phyloP scores from a whole-genome alignment of 495 filamentous ascomycete species.

The Hypoxylon subgilvum region DNA sequence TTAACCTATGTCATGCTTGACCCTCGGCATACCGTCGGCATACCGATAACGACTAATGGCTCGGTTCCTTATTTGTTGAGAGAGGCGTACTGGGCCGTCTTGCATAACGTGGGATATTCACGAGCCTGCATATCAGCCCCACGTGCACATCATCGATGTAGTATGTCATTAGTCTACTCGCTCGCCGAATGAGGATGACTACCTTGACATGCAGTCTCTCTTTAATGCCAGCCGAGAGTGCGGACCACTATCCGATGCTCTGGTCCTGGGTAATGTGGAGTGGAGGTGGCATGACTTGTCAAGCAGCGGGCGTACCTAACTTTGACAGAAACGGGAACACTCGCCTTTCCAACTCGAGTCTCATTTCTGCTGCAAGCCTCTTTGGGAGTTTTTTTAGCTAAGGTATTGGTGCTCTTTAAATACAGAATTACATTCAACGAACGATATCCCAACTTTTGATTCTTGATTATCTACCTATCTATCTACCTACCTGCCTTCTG shows the following conservation, averaged over 20 bases:
- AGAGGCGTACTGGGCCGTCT: background rate
- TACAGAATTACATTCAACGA: too few species aligned
- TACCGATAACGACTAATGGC: background rate
- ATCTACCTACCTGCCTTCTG: too few species aligned
- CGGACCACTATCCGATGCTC: background rate
- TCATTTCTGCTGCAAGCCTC: background rate
- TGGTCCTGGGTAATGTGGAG: background rate
- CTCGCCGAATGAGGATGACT: background rate
- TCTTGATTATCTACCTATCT: too few species aligned
- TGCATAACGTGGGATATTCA: background rate
- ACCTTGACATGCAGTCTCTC: background rate
- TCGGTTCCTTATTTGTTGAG: background rate
- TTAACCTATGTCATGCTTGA: background rate
- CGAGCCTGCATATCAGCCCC: background rate
- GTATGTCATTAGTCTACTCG: background rate
- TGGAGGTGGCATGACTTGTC: background rate
- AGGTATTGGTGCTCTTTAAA: too few species aligned
- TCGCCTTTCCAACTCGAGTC: too few species aligned
- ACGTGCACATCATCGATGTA: background rate
- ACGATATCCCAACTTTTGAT: too few species aligned
- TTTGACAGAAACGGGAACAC: background rate
- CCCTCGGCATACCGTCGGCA: too few species aligned
- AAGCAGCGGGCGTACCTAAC: background rate
- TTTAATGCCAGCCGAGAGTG: background rate
- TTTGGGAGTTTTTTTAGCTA: background rate